phyloP scores from a whole-genome alignment of 2,329 filamentous ascomycete species.

The Aspergillus novoparasiticus region DNA sequence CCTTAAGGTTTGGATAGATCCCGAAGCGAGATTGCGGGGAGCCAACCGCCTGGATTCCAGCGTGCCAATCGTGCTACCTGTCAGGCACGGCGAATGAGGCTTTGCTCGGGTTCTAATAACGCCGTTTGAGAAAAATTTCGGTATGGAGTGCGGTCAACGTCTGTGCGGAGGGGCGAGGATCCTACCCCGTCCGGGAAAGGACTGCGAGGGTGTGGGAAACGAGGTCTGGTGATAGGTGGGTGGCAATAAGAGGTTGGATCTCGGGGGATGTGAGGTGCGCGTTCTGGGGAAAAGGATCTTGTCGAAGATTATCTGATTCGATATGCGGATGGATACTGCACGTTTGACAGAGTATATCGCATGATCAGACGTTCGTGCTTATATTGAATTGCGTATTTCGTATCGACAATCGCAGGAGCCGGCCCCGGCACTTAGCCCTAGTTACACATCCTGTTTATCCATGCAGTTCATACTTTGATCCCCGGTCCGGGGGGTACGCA shows the following conservation, averaged over 20 bases:
- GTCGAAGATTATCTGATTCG: not conserved
- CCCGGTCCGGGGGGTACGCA: not conserved
- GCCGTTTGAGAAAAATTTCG: not conserved
- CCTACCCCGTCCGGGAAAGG: not conserved
- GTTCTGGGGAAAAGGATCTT: not conserved
- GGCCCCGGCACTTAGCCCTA: not conserved
- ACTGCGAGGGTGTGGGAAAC: not conserved
- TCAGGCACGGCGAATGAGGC: not conserved
- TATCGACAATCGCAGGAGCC: not conserved
- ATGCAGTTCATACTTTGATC: not conserved
- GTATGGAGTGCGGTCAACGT: not conserved
- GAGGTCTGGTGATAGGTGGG: not conserved
- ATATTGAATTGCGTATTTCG: not conserved
- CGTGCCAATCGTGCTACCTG: not conserved
- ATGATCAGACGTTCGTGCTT: not conserved
- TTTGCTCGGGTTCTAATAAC: not conserved
- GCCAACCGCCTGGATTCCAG: constrained; percentile 4
- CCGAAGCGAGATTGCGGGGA: constrained; percentile 4
- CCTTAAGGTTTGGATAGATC: not conserved
- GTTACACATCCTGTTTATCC: not conserved
- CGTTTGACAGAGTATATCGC: not conserved
- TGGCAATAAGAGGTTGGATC: not conserved
- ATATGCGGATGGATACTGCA: not conserved
- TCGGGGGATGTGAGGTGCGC: not conserved
- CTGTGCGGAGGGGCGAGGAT: not conserved